Evolutionary conservation across 2,329 filamentous ascomycete genomes (phyloP).

Genomic region (Aspergillus phoenicis): DNA sequence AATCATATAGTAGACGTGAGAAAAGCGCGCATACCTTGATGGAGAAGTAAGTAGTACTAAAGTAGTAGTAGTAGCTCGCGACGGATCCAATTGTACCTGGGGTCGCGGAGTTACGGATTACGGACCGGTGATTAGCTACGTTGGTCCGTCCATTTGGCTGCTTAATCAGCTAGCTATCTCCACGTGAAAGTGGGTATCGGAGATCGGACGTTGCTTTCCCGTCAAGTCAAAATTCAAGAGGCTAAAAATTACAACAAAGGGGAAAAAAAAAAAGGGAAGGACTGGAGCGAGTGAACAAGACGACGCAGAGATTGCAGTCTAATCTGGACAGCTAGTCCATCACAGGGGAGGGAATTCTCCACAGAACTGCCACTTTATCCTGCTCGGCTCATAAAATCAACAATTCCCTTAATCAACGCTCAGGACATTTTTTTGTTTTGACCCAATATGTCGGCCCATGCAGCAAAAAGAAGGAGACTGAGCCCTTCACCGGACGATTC

Average conservation of each 20-base stretch:
- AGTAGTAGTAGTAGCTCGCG: too few relatives aligned
- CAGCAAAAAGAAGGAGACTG: slow-evolving; percentile 52
- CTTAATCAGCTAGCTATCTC: not conserved
- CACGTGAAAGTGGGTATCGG: slow-evolving; percentile 18
- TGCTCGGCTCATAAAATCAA: not conserved
- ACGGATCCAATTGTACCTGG: too few relatives aligned
- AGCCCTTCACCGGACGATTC: slow-evolving; percentile 34
- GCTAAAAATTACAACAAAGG: slow-evolving; percentile 4
- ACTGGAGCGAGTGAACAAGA: not conserved
- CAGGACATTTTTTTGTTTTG: not conserved
- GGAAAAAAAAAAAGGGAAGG: not conserved
- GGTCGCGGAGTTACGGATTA: too few relatives aligned
- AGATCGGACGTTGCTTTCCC: slow-evolving; percentile 19
- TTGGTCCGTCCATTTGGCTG: not conserved
- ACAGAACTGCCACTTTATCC: not conserved
- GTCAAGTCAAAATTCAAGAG: slow-evolving; percentile 1
- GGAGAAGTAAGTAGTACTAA: too few relatives aligned
- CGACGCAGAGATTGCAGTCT: not conserved
- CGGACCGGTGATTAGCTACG: too few relatives aligned
- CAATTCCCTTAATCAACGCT: not conserved
- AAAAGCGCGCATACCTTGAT: too few relatives aligned
- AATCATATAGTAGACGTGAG: too few relatives aligned
- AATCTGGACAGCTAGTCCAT: not conserved
- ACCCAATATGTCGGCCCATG: slow-evolving; percentile 34
- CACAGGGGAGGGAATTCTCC: not conserved